phyloP scores from a whole-genome alignment of 2,329 filamentous ascomycete genomes.

The Aureobasidium namibiae region DNA sequence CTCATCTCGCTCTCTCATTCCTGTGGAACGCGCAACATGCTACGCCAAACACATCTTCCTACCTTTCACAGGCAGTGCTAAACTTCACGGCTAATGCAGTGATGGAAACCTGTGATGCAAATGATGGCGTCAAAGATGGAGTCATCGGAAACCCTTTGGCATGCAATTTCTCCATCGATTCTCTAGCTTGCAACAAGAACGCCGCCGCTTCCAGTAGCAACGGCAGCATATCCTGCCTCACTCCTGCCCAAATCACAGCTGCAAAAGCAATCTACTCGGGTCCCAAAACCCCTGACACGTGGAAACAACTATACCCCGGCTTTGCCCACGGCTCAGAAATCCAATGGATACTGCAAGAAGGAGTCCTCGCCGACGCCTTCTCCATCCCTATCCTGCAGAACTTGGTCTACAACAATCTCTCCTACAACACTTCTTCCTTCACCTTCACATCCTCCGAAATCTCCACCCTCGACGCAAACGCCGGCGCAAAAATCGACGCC shows the following conservation, averaged over 20 bases:
- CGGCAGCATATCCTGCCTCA: slow-evolving; percentile 23
- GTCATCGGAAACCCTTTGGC: slow-evolving; percentile 39
- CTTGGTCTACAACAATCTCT: slow-evolving; percentile 31
- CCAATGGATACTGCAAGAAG: slow-evolving; percentile 31
- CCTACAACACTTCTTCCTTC: slow-evolving; percentile 29
- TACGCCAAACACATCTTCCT: slow-evolving; percentile 14
- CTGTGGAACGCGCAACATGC: slow-evolving; percentile 23
- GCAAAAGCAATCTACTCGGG: slow-evolving; percentile 29
- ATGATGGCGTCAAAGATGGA: slow-evolving; percentile 42
- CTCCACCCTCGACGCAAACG: slow-evolving; percentile 25
- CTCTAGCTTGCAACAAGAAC: slow-evolving; percentile 23
- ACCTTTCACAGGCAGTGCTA: slow-evolving; percentile 23
- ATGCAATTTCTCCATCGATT: slow-evolving; percentile 32
- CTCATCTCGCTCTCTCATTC: slow-evolving; percentile 23
- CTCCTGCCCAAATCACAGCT: slow-evolving; percentile 24
- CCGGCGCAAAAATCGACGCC: slow-evolving; percentile 31
- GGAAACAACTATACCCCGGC: slow-evolving; percentile 31
- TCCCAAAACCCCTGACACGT: slow-evolving; percentile 19
- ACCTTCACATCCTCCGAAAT: slow-evolving; percentile 32
- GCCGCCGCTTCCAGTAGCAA: slow-evolving; percentile 13
- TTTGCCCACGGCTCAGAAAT: slow-evolving; percentile 33
- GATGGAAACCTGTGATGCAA: slow-evolving; percentile 36
- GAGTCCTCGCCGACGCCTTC: slow-evolving; percentile 27
- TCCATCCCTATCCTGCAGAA: slow-evolving; percentile 35
- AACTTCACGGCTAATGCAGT: slow-evolving; percentile 28